Conservation (phyloP, 106 monocot genomes). For the Vanilla planifolia region DNA sequence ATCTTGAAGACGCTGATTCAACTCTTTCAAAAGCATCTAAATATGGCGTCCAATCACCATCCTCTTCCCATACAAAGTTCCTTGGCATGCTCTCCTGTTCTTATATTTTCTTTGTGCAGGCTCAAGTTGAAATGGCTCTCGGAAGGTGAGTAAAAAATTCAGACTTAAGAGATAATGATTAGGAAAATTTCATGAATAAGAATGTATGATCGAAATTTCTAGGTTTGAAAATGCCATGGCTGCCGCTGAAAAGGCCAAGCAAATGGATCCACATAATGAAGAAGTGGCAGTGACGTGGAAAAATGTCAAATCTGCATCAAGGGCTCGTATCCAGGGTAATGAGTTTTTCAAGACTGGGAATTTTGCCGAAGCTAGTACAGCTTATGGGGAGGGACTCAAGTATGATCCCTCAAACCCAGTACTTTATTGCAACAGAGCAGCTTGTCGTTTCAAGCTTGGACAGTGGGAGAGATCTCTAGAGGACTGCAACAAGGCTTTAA, state of each 20-base stretch:
- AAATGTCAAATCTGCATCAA: slow-evolving; percentile 35
- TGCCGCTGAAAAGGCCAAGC: slow-evolving; percentile 36
- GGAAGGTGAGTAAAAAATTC: slow-evolving; percentile 37
- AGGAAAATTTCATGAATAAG: slow-evolving; percentile 5
- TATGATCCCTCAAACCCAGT: slow-evolving; percentile 55
- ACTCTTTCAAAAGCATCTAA: slow-evolving; percentile 16
- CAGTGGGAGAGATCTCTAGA: slow-evolving; percentile 55
- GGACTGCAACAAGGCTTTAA: slow-evolving; percentile 60
- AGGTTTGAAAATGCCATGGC: slow-evolving; percentile 61
- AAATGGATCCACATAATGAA: slow-evolving; percentile 31
- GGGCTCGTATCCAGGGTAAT: slow-evolving; percentile 45
- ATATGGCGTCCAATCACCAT: slow-evolving; percentile 8
- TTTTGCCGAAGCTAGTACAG: slow-evolving; percentile 42
- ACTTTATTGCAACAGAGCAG: slow-evolving; percentile 69
- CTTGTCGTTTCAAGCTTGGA: slow-evolving; percentile 56
- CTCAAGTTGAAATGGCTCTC: slow-evolving; percentile 54
- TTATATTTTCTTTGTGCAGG: slow-evolving; percentile 25
- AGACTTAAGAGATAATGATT: not conserved
- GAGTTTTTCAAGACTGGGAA: slow-evolving; percentile 42
- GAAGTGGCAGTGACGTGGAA: slow-evolving; percentile 22
- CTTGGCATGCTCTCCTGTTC: slow-evolving; percentile 31
- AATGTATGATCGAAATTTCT: slow-evolving; percentile 11
- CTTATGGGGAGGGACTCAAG: slow-evolving; percentile 58
- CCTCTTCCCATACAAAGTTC: slow-evolving; percentile 15
- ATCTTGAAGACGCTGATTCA: slow-evolving; percentile 45